phyloP scores from a whole-genome alignment of 2,329 filamentous ascomycete species.

The Apiospora saccharicola region DNA sequence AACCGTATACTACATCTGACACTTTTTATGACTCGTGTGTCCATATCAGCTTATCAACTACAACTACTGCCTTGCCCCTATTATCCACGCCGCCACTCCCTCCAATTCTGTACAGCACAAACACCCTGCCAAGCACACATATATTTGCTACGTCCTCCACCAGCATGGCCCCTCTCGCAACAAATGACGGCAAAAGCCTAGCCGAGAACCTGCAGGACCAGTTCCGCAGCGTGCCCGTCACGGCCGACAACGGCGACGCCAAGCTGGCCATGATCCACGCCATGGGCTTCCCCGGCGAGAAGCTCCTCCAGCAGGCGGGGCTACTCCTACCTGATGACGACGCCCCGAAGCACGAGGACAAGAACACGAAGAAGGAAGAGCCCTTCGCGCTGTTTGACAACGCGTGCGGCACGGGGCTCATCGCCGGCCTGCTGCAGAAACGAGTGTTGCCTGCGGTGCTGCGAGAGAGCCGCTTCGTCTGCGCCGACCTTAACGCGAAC shows the following conservation, averaged over 20 bases:
- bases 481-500: conserved; percentile 14
- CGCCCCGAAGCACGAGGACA: background rate
- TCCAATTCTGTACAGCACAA: background rate
- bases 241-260: background rate
- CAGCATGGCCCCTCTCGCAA: background rate
- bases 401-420: conserved; percentile 18
- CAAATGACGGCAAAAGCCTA: too few relatives aligned
- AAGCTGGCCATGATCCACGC: background rate
- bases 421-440: background rate
- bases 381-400: conserved; percentile 9
- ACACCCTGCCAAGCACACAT: background rate
- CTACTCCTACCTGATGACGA: background rate
- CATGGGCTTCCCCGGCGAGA: background rate
- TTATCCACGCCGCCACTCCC: background rate
- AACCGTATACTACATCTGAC: background rate
- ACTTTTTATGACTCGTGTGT: background rate
- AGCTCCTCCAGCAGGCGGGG: conserved; percentile 2
- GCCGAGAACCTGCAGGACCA: background rate
- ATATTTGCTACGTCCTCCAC: background rate
- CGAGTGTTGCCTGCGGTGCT: background rate
- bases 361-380: background rate
- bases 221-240: background rate
- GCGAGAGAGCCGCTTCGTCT: conserved; percentile 7
- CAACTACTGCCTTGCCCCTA: background rate
- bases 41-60: background rate